Evolutionary conservation across 2,329 filamentous ascomycete genomes (phyloP).

Genomic region (Alternaria arborescens): DNA sequence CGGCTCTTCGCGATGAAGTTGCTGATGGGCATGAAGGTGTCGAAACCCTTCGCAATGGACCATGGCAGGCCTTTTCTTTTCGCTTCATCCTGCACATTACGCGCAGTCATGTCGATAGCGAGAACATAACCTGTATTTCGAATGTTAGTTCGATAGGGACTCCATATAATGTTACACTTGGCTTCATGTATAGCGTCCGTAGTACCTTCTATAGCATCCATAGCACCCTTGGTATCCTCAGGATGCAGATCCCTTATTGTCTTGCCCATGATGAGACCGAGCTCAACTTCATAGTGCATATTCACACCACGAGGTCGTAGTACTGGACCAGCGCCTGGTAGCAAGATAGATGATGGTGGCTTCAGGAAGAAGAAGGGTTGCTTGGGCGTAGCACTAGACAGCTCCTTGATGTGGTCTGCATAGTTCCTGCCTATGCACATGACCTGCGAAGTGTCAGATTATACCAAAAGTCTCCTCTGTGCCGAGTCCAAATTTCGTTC

Average conservation of each 20-base stretch:
- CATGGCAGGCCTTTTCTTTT: conserved; percentile 97
- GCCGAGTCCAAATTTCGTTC: neutral
- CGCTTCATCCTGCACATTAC: conserved; percentile 94
- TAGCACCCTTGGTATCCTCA: conserved; percentile 75
- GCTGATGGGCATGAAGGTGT: conserved; percentile 93
- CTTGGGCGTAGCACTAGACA: conserved; percentile 86
- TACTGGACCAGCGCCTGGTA: conserved; percentile 79
- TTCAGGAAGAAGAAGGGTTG: conserved; percentile 99
- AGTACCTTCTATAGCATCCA: conserved; percentile 82
- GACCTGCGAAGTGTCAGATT: conserved; percentile 60
- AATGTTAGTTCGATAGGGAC: neutral
- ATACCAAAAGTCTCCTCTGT: neutral
- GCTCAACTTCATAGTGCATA: conserved; percentile 94
- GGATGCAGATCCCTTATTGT: conserved; percentile 77
- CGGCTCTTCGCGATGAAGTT: conserved; percentile 79
- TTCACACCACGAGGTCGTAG: conserved; percentile 83
- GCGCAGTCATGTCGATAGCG: conserved; percentile 95
- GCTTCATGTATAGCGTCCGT: neutral
- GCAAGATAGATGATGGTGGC: conserved; percentile 84
- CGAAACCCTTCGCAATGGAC: conserved; percentile 96
- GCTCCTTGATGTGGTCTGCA: conserved; percentile 92
- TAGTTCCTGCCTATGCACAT: conserved; percentile 97
- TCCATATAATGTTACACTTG: neutral
- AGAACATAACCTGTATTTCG: conserved; percentile 75
- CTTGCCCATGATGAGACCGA: conserved; percentile 89